Evolutionary conservation across 305 asterid species (phyloP), one percentile per base, ranked within the genome.

Genomic region (Solanum hybrid): DNA sequence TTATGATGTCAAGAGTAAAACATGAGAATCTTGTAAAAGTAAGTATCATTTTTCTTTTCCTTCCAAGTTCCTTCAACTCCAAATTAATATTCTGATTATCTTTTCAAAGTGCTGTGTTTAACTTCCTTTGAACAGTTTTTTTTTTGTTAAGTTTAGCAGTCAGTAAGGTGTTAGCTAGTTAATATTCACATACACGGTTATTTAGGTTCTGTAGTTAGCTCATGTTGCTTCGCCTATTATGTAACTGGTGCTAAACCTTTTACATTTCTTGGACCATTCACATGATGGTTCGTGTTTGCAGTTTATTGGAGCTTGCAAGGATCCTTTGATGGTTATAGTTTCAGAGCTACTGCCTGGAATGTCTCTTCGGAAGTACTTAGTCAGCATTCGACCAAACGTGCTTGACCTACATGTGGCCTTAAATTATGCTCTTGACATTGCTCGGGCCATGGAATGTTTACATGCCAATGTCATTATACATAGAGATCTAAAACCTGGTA

Each of bases 281-380:
- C 27, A 20, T 27, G 76, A 51, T 86, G 81, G 27, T 40, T 88
- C 17, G 17, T 88, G 40, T 90, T 87, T 92, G 94, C 98, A 96
- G 99, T 97, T 97, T 90, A 95, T 97, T 91, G 99, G 99, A 89
- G 99, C 99, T 88, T 97, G 99, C 92, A 97, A 97, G 88, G 99
- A 97, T 93, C 99, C 99, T 91, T 91, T 97, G 89, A 96, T 97
- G 98, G 99, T 96, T 92, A 94, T 96, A 89, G 99, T 97, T 27
- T 93, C 98, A 9, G 98, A 96, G 94, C 95, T 97, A 87, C 92
- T 97, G 92, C 98, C 96, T 12, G 99, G 98, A 90, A 96, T 95
- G 99, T 97, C 99, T 71, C 98, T 97, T 79, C 93, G 98, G 86
- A 97, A 95, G 92, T 94, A 95, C 93, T 93, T 97, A 31, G 89